Base-by-base conservation (phyloP, 345 rosid genomes). In the Laguncularia racemosa region DNA sequence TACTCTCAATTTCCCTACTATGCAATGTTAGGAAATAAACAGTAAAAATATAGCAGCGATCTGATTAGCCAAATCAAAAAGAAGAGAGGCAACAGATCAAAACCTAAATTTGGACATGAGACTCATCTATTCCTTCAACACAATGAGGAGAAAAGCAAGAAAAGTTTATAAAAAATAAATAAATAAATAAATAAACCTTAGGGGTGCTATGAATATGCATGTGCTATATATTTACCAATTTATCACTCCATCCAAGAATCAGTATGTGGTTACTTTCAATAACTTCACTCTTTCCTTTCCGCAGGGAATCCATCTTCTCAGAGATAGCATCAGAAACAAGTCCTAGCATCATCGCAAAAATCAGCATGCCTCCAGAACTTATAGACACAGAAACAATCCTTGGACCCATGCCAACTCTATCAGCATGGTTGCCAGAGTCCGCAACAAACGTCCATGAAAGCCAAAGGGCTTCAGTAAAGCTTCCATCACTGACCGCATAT, bases 191-290 rank as follows among this genome's bases (percentile, higher is more conserved):
- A n/a, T n/a, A n/a, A n/a, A n/a, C 13, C 18, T 43, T 13, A 43
- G n/a, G 40, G 0, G 7, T 33, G 43, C 48, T 20, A 56, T 20
- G 43, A 47, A 20, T 16, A 50, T 19, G 26, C 18, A 26, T 16
- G 8, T 6, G 14, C 21, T 12, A 28, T 20, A 14, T 62, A 56
- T 49, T 18, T 74, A 91, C 97, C 96, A 91, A 73, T 79, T 88
- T 91, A 73, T 88, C 91, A 48, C 91, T 91, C 97, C 97, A 91
- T 53, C 97, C 97, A 70, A 91, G 93, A 80, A 91, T 77, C 50
- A 91, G 74, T 59, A 80, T 73, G 65, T 91, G 95, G 67, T 80
- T 82, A 63, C 83, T 88, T 68, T 91, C 97, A 59, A 91, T 86
- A 58, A 91, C 97, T 81, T 91, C 95, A 40, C 97, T 91, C 70